Base-by-base conservation (phyloP, 768 basidiomycete genomes). In the Mycena albidolilacea region DNA sequence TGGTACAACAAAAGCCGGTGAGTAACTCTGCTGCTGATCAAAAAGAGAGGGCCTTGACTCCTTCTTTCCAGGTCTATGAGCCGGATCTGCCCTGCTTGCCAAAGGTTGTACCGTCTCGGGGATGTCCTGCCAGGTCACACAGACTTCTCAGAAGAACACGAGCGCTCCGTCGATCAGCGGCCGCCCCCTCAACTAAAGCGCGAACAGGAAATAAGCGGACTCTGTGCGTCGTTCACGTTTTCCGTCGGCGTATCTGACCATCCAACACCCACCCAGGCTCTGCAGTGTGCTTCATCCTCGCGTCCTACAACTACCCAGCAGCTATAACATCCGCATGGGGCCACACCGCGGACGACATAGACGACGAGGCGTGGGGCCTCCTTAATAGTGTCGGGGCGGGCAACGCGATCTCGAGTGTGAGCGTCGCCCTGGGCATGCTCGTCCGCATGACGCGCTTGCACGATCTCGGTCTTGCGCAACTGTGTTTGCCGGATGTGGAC, bases 1-100 rank as follows among this genome's bases (percentile, higher is more conserved):
- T 95, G 94, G 94, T 95, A 95, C 78, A 96, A 96, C 84, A 94
- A 94, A 82, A 94, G 92, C 78, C 88, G 95, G 72, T 73, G 52
- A 7, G 38, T 57, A 21, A 10, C 5, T 11, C 2, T 5, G 4
- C 4, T 44, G 15, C 46, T 14, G 2, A 15, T 14, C 4, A 11
- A 37, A 11, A 5, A 8, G 5, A 17, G 58, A 3, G 30, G 21
- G 12, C 38, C 61, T 38, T 59, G 19, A 15, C 10, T 50, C 30
- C 30, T 30, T 2, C 8, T 58, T 2, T 9, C 9, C 43, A 73
- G 72, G 3, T 80, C 86, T 7, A 87, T 85, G 11, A 88, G 90
- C 66, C 90, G 95, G 37, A 87, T 95, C 64, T 96, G 95, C 77
- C 94, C 95, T 3, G 88, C 93, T 0, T 96, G 95, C 78, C 89